Evolutionary conservation across 192 early-diverging fungal genomes (phyloP), one percentile per base, ranked within the genome.

Genomic region (Oehlia diaphana): DNA sequence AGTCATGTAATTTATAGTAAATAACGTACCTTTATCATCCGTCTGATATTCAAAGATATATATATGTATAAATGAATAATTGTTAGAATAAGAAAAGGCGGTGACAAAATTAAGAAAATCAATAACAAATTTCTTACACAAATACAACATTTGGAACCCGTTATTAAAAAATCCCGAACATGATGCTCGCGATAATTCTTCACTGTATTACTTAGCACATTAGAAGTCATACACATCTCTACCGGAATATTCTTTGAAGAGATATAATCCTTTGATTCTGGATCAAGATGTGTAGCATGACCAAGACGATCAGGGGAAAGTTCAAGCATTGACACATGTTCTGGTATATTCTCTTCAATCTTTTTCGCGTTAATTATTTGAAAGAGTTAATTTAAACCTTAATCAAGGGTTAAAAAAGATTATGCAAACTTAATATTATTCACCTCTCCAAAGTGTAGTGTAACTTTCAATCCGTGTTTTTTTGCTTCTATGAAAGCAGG

Each of bases 171-270:
- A 2, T 87, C 89, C 58, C 78, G 80, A 39, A 92, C 9, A 80
- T 89, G 90, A 80, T 92, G 91, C 19, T 82, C 80, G 64, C 86
- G 85, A 79, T 89, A 87, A 28, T 75, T 79, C 0, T 77, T 16
- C 0, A 89, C 88, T 0, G 91, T 91, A 70, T 88, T 87, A 64
- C 89, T 83, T 3, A 91, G 63, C 7, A 92, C 77, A 69, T 92
- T 92, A 16, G 90, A 90, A 21, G 91, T 92, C 83, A 92, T 84
- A 75, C 91, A 92, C 3, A 90, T 81, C 78, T 92, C 91, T 21
- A 92, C 78, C 10, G 90, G 87, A 35, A 90, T 86, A 31, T 81
- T 44, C 9, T 81, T 53, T 26, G 80, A 28, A 62, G 78, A 80
- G 13, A 89, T 80, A 16, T 47, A 77, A 21, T 76, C 61, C 26